Percentiles rank a stretch among this genome's conserved stretches.
phyloP scores from a whole-genome alignment of 1,284 basidiomycete genomes.

The Bondarzewia mesenterica region DNA sequence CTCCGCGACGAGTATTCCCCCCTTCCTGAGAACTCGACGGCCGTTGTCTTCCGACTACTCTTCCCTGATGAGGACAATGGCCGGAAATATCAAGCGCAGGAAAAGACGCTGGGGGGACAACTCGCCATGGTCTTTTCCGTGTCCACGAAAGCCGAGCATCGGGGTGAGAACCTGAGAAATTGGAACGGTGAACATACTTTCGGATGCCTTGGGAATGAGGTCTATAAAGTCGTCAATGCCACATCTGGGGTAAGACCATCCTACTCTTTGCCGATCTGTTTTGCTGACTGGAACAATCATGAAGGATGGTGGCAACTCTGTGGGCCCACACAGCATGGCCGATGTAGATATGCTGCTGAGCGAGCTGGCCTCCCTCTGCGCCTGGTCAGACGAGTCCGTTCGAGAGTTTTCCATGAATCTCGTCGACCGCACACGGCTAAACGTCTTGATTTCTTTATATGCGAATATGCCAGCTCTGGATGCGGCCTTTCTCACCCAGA shows the following conservation, averaged over 20 bases:
- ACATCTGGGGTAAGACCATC: no score
- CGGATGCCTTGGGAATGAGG: conserved; percentile 66
- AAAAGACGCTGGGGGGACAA: conserved; percentile 49
- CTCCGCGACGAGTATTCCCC: no score
- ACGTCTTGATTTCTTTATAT: conserved; percentile 48
- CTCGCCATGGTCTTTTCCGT: conserved; percentile 48
- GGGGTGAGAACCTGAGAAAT: conserved; percentile 28
- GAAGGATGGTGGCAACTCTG: conserved; percentile 10
- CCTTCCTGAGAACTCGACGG: no score
- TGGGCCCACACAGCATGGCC: conserved; percentile 29
- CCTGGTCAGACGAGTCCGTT: conserved; percentile 45
- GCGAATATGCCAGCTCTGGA: conserved; percentile 48
- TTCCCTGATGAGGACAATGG: conserved; percentile 73
- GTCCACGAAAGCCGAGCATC: conserved; percentile 14
- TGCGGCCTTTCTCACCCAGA: conserved; percentile 64
- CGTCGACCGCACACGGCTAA: conserved; percentile 8
- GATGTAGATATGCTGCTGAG: conserved; percentile 61
- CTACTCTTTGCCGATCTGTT: no score
- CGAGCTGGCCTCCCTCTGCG: conserved; percentile 61
- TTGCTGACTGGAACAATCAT: no score
- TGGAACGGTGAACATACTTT: conserved; percentile 45
- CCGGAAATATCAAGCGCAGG: conserved; percentile 70
- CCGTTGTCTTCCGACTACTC: conserved; percentile 63
- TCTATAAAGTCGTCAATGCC: no score
- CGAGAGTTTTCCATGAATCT: conserved; percentile 13